Conservation (phyloP, 805 yeast species). For the Cyberlindnera veronae region DNA sequence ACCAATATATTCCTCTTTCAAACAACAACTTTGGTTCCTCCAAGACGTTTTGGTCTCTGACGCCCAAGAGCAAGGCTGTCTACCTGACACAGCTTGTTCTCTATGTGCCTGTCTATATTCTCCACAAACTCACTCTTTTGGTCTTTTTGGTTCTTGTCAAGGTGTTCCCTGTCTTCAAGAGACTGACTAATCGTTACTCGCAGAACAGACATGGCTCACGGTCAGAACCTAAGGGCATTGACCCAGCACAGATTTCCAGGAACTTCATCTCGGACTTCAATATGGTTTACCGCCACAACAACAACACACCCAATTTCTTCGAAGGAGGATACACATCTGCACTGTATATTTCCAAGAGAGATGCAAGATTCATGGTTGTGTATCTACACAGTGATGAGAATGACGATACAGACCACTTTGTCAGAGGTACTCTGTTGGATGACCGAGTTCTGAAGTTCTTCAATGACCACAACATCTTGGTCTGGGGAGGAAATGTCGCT, state of each 20-base stretch:
- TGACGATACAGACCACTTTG: conserved; percentile 54
- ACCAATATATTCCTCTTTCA: conserved; percentile 29
- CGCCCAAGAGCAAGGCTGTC: conserved; percentile 24
- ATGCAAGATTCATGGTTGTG: conserved; percentile 69
- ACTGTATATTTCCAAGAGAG: conserved; percentile 60
- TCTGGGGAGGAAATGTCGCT: conserved; percentile 89
- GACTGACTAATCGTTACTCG: conserved; percentile 34
- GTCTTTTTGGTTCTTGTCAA: conserved; percentile 27
- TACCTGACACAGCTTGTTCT: conserved; percentile 30
- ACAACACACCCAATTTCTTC: conserved; percentile 38
- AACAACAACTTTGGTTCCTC: conserved; percentile 14
- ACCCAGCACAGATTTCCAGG: conserved; percentile 52
- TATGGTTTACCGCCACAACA: conserved; percentile 34
- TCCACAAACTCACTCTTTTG: conserved; percentile 28
- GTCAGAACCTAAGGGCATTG: conserved; percentile 35
- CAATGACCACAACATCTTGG: conserved; percentile 47
- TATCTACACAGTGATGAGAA: conserved; percentile 71
- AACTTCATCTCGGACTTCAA: conserved; percentile 50
- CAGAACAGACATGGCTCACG: conserved; percentile 35
- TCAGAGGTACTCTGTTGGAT: conserved; percentile 50
- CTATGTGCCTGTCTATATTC: conserved; percentile 32
- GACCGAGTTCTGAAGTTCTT: conserved; percentile 46
- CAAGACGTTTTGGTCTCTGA: conserved; percentile 18
- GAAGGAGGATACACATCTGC: conserved; percentile 83
- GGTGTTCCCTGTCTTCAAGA: conserved; percentile 36